phyloP scores from a whole-genome alignment of 1,284 basidiomycete species.

The Ganoderma boninense region DNA sequence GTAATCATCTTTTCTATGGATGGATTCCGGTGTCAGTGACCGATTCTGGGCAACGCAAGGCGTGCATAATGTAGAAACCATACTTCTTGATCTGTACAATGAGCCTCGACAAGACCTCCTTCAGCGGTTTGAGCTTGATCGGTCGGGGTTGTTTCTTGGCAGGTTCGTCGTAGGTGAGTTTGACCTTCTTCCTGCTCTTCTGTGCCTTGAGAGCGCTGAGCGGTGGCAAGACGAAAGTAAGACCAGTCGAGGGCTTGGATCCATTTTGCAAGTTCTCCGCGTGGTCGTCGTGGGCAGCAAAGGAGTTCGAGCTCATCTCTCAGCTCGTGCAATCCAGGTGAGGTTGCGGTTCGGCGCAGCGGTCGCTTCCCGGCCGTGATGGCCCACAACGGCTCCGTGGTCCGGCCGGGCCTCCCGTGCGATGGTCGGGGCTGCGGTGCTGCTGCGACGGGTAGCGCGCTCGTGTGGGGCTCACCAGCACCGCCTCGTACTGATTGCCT shows the following conservation, averaged over 20 bases:
- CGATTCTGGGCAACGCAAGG: not conserved
- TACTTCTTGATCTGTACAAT: constrained; percentile 80
- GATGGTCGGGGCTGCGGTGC: not conserved
- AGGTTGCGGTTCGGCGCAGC: constrained; percentile 33
- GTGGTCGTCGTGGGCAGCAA: constrained; percentile 33
- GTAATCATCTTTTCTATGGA: constrained; percentile 82
- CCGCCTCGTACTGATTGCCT: not conserved
- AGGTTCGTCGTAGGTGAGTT: constrained; percentile 35
- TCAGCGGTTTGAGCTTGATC: constrained; percentile 78
- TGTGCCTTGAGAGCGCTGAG: constrained; percentile 45
- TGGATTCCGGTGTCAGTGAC: not conserved
- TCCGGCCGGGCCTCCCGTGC: constrained; percentile 20
- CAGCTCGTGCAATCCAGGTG: constrained; percentile 23
- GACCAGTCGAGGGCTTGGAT: constrained; percentile 37
- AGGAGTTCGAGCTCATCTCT: constrained; percentile 39
- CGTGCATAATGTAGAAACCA: constrained; percentile 27
- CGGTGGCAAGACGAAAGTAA: constrained; percentile 46
- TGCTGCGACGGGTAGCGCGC: not conserved
- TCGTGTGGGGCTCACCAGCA: not conserved
- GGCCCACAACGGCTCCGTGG: constrained; percentile 24
- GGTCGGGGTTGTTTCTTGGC: constrained; percentile 53
- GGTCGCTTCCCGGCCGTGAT: constrained; percentile 31
- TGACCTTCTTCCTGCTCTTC: constrained; percentile 44
- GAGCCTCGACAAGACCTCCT: constrained; percentile 70
- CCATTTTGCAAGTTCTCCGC: constrained; percentile 33